These are phyloP conservation scores for Rhizoctonia solani DNA, from an alignment of 1,284 basidiomycete genomes.

Conservation along the genomic window DNA sequence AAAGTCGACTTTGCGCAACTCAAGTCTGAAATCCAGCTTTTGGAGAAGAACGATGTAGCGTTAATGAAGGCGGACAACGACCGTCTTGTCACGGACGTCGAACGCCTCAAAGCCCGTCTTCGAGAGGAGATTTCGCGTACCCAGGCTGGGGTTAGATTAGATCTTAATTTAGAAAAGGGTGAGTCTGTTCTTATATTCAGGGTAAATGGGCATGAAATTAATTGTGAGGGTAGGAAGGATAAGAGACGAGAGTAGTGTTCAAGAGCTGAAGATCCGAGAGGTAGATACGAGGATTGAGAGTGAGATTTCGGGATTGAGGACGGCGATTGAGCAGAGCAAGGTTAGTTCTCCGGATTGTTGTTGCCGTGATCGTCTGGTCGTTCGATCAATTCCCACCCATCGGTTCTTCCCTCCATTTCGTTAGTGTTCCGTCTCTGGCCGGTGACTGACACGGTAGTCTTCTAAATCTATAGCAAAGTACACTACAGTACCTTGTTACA, in stretches of 20 bases:
- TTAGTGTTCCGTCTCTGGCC: no score
- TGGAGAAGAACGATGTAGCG: conserved; percentile 96
- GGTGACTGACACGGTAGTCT: no score
- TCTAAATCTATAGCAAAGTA: conserved; percentile 77
- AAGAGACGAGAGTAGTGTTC: conserved; percentile 88
- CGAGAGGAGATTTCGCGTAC: conserved; percentile 91
- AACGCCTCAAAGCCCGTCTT: conserved; percentile 93
- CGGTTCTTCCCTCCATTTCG: no score
- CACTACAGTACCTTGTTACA: conserved; percentile 79
- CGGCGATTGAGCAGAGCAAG: conserved; percentile 92
- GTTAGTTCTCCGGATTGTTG: conserved; percentile 48
- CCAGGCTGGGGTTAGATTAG: conserved; percentile 91
- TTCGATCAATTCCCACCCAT: no score
- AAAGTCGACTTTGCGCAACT: conserved; percentile 98
- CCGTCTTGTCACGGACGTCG: conserved; percentile 86
- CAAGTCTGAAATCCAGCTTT: conserved; percentile 94
- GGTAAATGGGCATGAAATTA: not conserved
- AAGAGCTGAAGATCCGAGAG: conserved; percentile 97
- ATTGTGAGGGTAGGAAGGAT: conserved; percentile 62
- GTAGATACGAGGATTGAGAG: conserved; percentile 97
- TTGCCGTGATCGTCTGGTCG: not conserved
- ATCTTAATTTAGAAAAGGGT: conserved; percentile 95
- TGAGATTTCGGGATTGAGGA: conserved; percentile 89
- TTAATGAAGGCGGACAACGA: conserved; percentile 72
- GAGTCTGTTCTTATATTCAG: no score